These are phyloP conservation scores for Trametopsis cervina DNA, from an alignment of 768 basidiomycete genomes.

Conservation along the genomic window DNA sequence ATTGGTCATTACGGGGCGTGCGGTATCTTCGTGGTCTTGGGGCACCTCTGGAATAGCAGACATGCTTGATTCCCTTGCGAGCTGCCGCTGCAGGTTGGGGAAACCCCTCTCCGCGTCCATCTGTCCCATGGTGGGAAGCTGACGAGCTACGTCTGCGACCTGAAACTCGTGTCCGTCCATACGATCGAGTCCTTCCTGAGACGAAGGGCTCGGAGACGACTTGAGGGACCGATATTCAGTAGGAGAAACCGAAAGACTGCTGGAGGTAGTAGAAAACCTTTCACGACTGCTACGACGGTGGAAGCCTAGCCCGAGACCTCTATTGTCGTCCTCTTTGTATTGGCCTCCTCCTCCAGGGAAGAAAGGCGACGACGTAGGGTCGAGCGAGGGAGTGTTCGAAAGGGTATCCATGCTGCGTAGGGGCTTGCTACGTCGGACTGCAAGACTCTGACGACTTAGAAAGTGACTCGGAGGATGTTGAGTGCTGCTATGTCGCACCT, in stretches of 20 bases:
- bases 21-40: constrained; percentile 49
- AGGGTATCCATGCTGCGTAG: constrained; percentile 34
- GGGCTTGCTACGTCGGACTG: constrained; percentile 28
- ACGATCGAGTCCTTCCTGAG: constrained; percentile 28
- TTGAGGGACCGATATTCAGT: constrained; percentile 61
- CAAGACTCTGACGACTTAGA: constrained; percentile 21
- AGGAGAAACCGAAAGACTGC: constrained; percentile 52
- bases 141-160: constrained; percentile 31
- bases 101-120: constrained; percentile 39
- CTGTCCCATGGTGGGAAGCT: constrained; percentile 42
- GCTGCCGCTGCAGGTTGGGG: constrained; percentile 22
- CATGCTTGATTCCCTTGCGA: constrained; percentile 41
- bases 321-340: constrained; percentile 45
- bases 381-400: constrained; percentile 72
- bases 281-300: constrained; percentile 39
- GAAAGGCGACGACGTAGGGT: constrained; percentile 81
- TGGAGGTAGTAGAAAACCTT: constrained; percentile 37
- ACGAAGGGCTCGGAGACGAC: constrained; percentile 64
- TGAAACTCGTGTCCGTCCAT: constrained; percentile 17
- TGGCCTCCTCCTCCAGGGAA: constrained; percentile 64
- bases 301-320: constrained; percentile 35
- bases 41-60: constrained; percentile 45
- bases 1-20: constrained; percentile 24
- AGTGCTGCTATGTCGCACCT: constrained; percentile 12
- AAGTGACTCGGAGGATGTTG: neutral